Evolutionary conservation across 2,329 filamentous ascomycete genomes (phyloP).

Genomic region (Aspergillus neotritici): DNA sequence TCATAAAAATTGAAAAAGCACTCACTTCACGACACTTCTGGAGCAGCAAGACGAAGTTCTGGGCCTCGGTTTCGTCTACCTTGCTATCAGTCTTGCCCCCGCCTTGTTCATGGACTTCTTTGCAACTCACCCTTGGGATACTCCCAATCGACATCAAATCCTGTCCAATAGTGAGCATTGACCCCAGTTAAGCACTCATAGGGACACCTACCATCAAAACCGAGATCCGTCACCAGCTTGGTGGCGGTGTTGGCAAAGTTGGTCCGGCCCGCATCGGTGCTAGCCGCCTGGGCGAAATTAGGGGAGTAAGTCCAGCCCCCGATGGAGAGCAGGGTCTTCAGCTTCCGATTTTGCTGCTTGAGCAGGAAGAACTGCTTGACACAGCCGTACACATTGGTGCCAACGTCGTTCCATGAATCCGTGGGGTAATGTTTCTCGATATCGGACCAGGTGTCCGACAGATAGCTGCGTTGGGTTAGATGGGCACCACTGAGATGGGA

Average conservation of each 20-base stretch:
- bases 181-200: background rate
- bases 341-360: constrained; percentile 67
- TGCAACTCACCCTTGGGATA: constrained; percentile 35
- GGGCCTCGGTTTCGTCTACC: constrained; percentile 39
- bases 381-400: constrained; percentile 69
- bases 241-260: constrained; percentile 68
- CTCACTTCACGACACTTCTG: constrained; percentile 37
- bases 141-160: constrained; percentile 46
- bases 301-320: constrained; percentile 74
- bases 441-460: constrained; percentile 66
- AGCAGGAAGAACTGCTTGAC: constrained; percentile 70
- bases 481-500: background rate
- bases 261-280: constrained; percentile 55
- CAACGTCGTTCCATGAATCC: constrained; percentile 63
- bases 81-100: constrained; percentile 8
- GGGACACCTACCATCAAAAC: constrained; percentile 52
- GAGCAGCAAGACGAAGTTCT: constrained; percentile 41
- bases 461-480: constrained; percentile 29
- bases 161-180: constrained; percentile 14
- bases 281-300: constrained; percentile 68
- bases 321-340: constrained; percentile 76
- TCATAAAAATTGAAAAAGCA: background rate
- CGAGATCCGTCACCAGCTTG: constrained; percentile 69
- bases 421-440: constrained; percentile 61
- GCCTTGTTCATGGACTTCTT: background rate